These are phyloP conservation scores for Passalora sequoiae DNA, from an alignment of 2,329 filamentous ascomycete species.

Conservation along the genomic window DNA sequence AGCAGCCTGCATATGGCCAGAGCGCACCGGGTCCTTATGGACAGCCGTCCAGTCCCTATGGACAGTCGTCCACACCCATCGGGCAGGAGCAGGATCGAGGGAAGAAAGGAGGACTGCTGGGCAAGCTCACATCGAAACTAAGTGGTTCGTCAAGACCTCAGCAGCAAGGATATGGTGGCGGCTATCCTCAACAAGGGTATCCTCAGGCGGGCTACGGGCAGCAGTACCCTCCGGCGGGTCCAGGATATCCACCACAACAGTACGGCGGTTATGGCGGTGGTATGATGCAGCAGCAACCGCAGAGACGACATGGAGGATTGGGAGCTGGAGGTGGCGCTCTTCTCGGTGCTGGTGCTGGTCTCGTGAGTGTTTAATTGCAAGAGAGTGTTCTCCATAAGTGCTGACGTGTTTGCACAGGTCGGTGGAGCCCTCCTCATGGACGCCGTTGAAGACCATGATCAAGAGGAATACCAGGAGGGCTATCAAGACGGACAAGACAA, in stretches of 20 bases:
- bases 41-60: constrained; percentile 28
- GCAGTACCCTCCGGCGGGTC: constrained; percentile 28
- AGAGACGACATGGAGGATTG: constrained; percentile 48
- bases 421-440: constrained; percentile 70
- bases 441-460: constrained; percentile 52
- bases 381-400: no score
- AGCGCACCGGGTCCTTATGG: constrained; percentile 1
- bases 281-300: constrained; percentile 39
- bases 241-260: constrained; percentile 29
- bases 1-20: constrained; percentile 20
- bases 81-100: constrained; percentile 34
- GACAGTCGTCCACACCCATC: constrained; percentile 22
- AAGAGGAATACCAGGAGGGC: constrained; percentile 48
- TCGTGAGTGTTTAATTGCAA: constrained; percentile 50
- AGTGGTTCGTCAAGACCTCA: constrained; percentile 22
- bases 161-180: constrained; percentile 23
- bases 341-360: constrained; percentile 72
- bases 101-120: constrained; percentile 44
- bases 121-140: constrained; percentile 50
- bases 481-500: constrained; percentile 37
- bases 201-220: background rate
- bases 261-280: constrained; percentile 36
- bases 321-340: constrained; percentile 70
- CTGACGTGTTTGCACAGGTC: background rate
- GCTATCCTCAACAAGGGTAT: constrained; percentile 29